Conservation (phyloP, 2,329 filamentous ascomycete genomes). For the Xylaria sp. region DNA sequence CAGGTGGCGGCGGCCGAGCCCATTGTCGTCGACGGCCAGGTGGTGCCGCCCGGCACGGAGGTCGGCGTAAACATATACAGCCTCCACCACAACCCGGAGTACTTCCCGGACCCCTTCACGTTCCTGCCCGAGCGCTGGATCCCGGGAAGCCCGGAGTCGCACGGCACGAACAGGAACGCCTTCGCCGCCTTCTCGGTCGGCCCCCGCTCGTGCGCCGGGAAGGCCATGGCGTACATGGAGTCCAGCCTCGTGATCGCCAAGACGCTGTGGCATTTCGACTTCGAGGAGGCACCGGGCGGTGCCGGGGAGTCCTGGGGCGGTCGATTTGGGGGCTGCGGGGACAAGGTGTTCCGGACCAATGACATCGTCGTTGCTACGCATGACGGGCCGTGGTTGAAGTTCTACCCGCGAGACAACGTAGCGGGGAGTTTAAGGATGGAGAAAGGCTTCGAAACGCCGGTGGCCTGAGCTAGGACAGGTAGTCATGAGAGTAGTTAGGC, state of each 20-base stretch:
- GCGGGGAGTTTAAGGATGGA: too few species aligned
- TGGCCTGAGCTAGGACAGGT: too few species aligned
- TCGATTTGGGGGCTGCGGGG: too few species aligned
- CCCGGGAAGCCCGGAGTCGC: neutral
- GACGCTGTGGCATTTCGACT: constrained; percentile 44
- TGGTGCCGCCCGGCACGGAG: neutral
- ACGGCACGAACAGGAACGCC: constrained; percentile 15
- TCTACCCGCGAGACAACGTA: too few species aligned
- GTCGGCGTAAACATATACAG: neutral
- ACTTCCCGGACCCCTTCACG: neutral
- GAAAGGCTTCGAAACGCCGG: too few species aligned
- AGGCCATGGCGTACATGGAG: constrained; percentile 49
- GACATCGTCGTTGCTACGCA: too few species aligned
- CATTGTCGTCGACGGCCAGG: neutral
- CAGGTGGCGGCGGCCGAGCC: neutral
- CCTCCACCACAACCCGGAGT: neutral
- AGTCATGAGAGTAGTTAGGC: too few species aligned
- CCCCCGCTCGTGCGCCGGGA: constrained; percentile 49
- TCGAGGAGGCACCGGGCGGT: constrained; percentile 26
- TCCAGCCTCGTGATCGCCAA: constrained; percentile 46
- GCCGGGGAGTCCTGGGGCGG: too few species aligned
- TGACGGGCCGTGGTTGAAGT: too few species aligned
- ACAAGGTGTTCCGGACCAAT: too few species aligned
- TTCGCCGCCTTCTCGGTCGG: constrained; percentile 39
- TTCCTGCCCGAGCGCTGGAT: neutral